Percentiles rank a stretch among this genome's conserved stretches.
These are phyloP conservation scores for Neonectria hederae DNA, from an alignment of 2,329 filamentous ascomycete genomes.

Conservation along the genomic window DNA sequence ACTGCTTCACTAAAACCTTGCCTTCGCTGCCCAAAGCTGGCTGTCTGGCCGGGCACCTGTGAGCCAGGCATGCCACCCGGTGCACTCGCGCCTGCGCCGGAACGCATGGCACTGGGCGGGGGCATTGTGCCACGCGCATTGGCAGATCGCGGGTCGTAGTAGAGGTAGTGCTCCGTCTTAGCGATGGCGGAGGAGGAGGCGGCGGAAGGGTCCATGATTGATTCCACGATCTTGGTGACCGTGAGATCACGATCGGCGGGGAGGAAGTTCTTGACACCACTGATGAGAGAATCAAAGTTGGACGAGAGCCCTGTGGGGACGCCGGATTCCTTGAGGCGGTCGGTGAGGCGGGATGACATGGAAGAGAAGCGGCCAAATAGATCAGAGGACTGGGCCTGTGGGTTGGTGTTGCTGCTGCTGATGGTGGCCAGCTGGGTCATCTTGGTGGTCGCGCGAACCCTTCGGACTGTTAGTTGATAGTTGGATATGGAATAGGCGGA, in stretches of 20 bases:
- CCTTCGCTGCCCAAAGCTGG: constrained; percentile 88
- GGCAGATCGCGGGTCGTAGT: constrained; percentile 94
- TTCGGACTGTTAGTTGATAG: constrained; percentile 46
- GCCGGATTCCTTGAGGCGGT: constrained; percentile 89
- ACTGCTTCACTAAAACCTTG: constrained; percentile 91
- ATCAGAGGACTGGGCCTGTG: constrained; percentile 72
- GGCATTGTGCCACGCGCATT: constrained; percentile 94
- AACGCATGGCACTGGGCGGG: constrained; percentile 71
- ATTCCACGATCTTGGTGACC: constrained; percentile 97
- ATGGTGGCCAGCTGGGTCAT: constrained; percentile 98
- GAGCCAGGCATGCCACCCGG: constrained; percentile 62
- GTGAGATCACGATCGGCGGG: constrained; percentile 95
- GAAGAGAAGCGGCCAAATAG: constrained; percentile 94
- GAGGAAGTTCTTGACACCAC: constrained; percentile 98
- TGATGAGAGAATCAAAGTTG: constrained; percentile 94
- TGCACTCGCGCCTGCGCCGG: constrained; percentile 52
- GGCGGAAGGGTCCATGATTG: constrained; percentile 93
- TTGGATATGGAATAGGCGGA: background rate
- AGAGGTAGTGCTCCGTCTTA: constrained; percentile 96
- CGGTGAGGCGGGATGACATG: constrained; percentile 89
- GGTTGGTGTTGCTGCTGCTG: constrained; percentile 75
- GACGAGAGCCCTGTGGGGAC: constrained; percentile 74
- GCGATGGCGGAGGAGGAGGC: constrained; percentile 92
- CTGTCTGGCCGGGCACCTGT: constrained; percentile 70
- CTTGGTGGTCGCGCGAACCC: constrained; percentile 91